Evolutionary conservation across 148 eudicot genomes (phyloP).

Genomic region (Silene conica): DNA sequence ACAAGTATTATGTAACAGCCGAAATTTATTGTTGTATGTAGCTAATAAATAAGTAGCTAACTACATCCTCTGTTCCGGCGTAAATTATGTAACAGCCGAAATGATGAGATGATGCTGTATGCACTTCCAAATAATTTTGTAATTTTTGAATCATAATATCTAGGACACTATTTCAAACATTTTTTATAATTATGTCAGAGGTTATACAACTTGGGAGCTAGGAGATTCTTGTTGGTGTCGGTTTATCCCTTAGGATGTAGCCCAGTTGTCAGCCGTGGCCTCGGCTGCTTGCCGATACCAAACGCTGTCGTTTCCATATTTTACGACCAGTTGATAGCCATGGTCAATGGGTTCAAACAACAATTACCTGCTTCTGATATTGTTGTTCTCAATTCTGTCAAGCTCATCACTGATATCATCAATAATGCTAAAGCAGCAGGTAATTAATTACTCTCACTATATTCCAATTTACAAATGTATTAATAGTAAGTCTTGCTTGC

Average conservation of each 20-base stretch:
- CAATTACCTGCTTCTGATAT: conserved; percentile 27
- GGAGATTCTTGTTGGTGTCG: conserved; percentile 27
- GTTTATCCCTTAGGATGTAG: conserved; percentile 40
- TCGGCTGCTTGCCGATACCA: conserved; percentile 19
- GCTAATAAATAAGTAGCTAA: too few species aligned
- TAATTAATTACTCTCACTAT: not conserved
- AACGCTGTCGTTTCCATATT: conserved; percentile 23
- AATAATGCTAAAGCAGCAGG: conserved; percentile 22
- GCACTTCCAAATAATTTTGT: too few species aligned
- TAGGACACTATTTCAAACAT: too few species aligned
- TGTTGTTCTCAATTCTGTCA: conserved; percentile 24
- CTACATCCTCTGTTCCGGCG: too few species aligned
- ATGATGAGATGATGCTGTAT: too few species aligned
- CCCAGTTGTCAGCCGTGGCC: conserved; percentile 25
- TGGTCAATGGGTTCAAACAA: conserved; percentile 17
- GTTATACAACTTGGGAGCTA: conserved; percentile 33
- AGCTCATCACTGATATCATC: conserved; percentile 27
- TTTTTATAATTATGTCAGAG: conserved; percentile 10
- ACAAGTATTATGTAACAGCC: too few species aligned
- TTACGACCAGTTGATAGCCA: conserved; percentile 17
- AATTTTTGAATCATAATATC: too few species aligned
- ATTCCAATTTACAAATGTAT: too few species aligned
- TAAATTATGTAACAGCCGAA: too few species aligned
- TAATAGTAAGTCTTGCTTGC: too few species aligned
- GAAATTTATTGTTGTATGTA: too few species aligned